Evolutionary conservation across 305 asterid genomes (phyloP).

Genomic region (Euphrasia arctica): DNA sequence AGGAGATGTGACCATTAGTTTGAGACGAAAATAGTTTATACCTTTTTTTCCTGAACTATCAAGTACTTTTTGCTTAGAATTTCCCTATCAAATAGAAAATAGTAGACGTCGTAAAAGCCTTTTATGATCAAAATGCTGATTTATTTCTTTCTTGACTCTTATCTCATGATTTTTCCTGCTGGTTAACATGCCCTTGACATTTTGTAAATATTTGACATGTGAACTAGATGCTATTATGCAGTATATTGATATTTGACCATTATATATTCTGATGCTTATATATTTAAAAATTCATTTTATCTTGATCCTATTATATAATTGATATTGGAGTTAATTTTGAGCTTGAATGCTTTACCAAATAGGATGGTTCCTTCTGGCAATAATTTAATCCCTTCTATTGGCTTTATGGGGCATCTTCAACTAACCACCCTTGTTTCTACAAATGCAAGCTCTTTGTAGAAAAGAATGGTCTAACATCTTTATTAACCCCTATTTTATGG

Average conservation of each 20-base stretch:
- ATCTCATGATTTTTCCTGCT: neutral
- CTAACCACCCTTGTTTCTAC: neutral
- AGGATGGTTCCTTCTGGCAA: neutral
- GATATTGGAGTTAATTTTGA: constrained; percentile 1
- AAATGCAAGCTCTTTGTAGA: neutral
- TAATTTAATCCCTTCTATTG: neutral
- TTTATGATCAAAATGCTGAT: constrained; percentile 2
- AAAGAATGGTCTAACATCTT: neutral
- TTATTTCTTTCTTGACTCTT: neutral
- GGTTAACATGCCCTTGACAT: neutral
- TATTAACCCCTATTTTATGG: neutral
- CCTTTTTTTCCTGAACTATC: neutral
- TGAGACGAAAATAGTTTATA: neutral
- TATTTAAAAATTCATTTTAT: neutral
- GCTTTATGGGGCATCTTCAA: constrained; percentile 2
- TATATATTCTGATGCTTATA: neutral
- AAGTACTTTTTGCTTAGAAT: neutral
- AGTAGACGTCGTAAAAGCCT: neutral
- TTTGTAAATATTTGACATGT: neutral
- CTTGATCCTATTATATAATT: constrained; percentile 3
- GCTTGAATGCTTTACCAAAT: constrained; percentile 7
- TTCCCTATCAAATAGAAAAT: neutral
- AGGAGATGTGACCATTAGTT: too few relatives aligned
- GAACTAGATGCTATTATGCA: neutral
- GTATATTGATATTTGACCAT: too few relatives aligned